These are phyloP conservation scores for Geotrichum siamense DNA, from an alignment of 1,139 yeast genomes.

Conservation along the genomic window DNA sequence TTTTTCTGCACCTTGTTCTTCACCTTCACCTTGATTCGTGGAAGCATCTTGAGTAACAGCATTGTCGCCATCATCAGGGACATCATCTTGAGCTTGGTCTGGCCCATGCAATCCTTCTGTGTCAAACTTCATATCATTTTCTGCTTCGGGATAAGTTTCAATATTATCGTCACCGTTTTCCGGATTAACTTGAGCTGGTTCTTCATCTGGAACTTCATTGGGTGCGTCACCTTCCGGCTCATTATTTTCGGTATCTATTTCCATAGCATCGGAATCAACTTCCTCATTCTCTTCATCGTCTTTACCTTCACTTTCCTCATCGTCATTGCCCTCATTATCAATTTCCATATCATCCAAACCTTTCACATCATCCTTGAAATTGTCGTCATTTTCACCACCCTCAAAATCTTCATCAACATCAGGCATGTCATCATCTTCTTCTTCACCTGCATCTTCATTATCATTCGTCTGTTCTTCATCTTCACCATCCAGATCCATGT, in stretches of 20 bases:
- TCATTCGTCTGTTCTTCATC: too few relatives aligned
- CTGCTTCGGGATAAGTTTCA: conserved; percentile 22
- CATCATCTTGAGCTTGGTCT: conserved; percentile 47
- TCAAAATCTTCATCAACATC: conserved; percentile 30
- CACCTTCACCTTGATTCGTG: conserved; percentile 71
- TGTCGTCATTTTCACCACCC: conserved; percentile 50
- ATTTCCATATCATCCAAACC: conserved; percentile 32
- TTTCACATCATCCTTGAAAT: conserved; percentile 51
- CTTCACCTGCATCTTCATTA: conserved; percentile 36
- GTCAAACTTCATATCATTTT: conserved; percentile 25
- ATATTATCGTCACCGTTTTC: conserved; percentile 31
- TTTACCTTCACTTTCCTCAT: too few relatives aligned
- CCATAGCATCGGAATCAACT: conserved; percentile 60
- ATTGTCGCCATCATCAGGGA: conserved; percentile 28
- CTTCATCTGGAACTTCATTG: conserved; percentile 36
- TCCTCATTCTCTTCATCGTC: conserved; percentile 58
- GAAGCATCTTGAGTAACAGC: conserved; percentile 61
- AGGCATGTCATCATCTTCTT: conserved; percentile 33
- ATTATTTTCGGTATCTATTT: conserved; percentile 70
- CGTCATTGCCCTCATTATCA: conserved; percentile 35
- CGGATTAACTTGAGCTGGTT: conserved; percentile 25
- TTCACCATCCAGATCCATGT: conserved; percentile 71
- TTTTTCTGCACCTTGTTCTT: conserved; percentile 58
- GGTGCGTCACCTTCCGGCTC: conserved; percentile 65
- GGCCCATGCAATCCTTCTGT: conserved; percentile 36